Percentiles rank a stretch among this genome's conserved stretches.
Evolutionary conservation across 2,329 filamentous ascomycete species (phyloP).

Genomic region (Zalaria sp.): DNA sequence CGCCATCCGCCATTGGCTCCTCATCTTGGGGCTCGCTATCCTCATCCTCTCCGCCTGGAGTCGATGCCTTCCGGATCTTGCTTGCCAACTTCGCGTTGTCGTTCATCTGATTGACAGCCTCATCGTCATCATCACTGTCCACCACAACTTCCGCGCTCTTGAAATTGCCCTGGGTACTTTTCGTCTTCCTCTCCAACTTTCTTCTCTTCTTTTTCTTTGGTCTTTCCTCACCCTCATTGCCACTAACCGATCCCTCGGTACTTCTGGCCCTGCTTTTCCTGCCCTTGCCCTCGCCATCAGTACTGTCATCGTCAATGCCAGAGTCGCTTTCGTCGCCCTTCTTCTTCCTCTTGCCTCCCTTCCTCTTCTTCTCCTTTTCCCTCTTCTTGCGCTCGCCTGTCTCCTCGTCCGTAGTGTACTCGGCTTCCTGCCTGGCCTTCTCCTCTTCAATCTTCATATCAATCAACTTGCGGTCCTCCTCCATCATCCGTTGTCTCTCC

Average conservation of each 20-base stretch:
- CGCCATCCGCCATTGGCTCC: conserved; percentile 5
- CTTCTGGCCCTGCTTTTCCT: conserved; percentile 18
- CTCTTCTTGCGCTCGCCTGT: conserved; percentile 70
- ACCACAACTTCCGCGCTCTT: conserved; percentile 78
- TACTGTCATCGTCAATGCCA: conserved; percentile 25
- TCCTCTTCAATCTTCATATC: conserved; percentile 61
- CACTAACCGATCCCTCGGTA: conserved; percentile 19
- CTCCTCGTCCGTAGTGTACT: conserved; percentile 68
- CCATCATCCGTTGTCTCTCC: conserved; percentile 68
- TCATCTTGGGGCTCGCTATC: conserved; percentile 9
- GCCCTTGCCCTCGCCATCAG: conserved; percentile 31
- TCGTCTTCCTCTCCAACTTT: conserved; percentile 40
- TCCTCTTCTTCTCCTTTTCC: conserved; percentile 46
- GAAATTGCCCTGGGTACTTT: conserved; percentile 45
- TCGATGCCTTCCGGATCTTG: conserved; percentile 14
- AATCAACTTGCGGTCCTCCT: conserved; percentile 57
- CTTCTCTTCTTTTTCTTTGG: conserved; percentile 47
- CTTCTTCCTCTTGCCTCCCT: conserved; percentile 36
- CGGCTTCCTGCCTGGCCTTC: conserved; percentile 47
- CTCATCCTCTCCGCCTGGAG: conserved; percentile 15
- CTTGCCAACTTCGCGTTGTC: conserved; percentile 9
- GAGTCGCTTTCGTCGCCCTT: conserved; percentile 34
- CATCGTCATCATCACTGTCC: conserved; percentile 53
- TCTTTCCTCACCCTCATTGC: conserved; percentile 36
- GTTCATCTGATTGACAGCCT: conserved; percentile 13